Evolutionary conservation across 2,329 filamentous ascomycete genomes (phyloP), one percentile per base, ranked within the genome.

Genomic region (Celoporthe dispersa): DNA sequence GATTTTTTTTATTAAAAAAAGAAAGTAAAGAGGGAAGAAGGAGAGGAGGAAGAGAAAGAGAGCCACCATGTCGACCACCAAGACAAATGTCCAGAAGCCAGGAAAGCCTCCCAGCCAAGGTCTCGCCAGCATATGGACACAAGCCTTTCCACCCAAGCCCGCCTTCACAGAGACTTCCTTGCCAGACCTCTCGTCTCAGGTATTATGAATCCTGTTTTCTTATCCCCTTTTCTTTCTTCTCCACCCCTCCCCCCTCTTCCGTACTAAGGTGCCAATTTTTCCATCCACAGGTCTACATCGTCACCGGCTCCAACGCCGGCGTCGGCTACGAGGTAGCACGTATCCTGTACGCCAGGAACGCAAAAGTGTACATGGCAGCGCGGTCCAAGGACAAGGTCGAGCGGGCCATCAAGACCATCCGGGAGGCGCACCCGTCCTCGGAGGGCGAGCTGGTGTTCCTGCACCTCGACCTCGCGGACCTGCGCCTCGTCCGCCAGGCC

Each of bases 311-410:
- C 8, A 78, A 77, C 3, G 75, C 79, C 19, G 82, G 81, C 0
- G 75, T 84, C 31, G 82, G 82, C 19, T 73, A 79, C 44, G 80
- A 83, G 69, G 82, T 81, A 9, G 80, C 76, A 7, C 81, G 81
- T 55, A 81, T 88, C 11, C 80, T 89, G 16, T 88, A 88, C 75
- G 73, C 76, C 2, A 80, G 80, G 33, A 83, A 86, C 65, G 85
- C 79, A 64, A 85, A 79, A 8, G 83, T 88, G 53, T 88, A 87
- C 75, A 75, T 87, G 59, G 84, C 84, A 3, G 81, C 81, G 3
- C 83, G 86, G 51, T 81, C 79, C 9, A 72, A 78, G 53, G 73
- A 77, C 12, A 83, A 83, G 71, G 82, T 78, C 55, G 75, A 79
- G 6, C 68, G 72, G 0, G 83, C 83, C 37, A 83, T 87, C 61